Base-by-base conservation (phyloP, 345 rosid species). In the Citrus unshiu region DNA sequence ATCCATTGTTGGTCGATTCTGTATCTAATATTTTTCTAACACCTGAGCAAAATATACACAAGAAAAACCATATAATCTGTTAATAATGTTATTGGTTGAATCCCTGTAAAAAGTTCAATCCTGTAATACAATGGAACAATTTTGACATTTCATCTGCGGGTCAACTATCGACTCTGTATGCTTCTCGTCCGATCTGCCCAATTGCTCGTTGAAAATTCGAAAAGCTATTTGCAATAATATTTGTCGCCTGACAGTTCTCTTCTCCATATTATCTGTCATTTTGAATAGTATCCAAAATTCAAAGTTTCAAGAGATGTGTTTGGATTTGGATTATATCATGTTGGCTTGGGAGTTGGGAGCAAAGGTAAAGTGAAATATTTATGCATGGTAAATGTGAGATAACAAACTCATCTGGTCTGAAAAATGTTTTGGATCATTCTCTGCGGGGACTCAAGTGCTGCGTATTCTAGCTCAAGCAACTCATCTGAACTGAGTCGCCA, bases 401-500 rank as follows among this genome's bases (percentile, higher is more conserved):
- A 32, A n/a, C 22, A 61, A 35, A n/a, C 21, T 24, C 79, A 90
- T 85, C 88, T 89, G 9, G 95, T 92, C 88, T 95, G 99, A 70
- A 95, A 95, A 69, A 92, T 84, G 83, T 95, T 93, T 82, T 90
- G 99, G 83, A 93, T 87, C 98, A 92, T 93, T 57, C 85, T 90
- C 78, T 60, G 70, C 0, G 98, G 98, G n/a, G 95, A 91, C 63
- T 86, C 86, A 16, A 79, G 59, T 3, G 95, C 94, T 71, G 94
- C 92, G 46, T 78, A 79, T 80, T 95, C 98, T 80, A 95, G 78
- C 77, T 86, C 93, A 82, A 91, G 90, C 84, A 92, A 79, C 77
- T 93, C 98, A 40, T 85, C 88, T 16, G 86, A 85, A 74, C 87
- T 89, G 34, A 92, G 91, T 10, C 86, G 83, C 98, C 97, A 91